Conservation (phyloP, 2,329 filamentous ascomycete genomes). For the Colletotrichum coccodes region DNA sequence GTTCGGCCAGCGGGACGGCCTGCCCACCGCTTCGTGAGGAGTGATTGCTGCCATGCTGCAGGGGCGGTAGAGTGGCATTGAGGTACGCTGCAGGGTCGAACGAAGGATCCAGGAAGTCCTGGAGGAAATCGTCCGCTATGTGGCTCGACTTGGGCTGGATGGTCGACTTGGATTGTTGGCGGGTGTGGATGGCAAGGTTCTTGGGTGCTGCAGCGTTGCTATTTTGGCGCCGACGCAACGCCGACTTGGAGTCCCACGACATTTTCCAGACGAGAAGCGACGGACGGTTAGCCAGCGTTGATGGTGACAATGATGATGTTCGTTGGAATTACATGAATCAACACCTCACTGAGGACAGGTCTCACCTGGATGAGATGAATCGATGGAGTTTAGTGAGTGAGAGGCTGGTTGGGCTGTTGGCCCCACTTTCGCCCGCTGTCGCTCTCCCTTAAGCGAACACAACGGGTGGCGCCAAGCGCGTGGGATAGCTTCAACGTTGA, state of each 20-base stretch:
- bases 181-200: constrained; percentile 51
- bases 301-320: too few relatives aligned
- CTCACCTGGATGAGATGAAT: constrained; percentile 1
- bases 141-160: constrained; percentile 67
- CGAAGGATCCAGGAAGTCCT: constrained; percentile 77
- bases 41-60: constrained; percentile 57
- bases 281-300: background rate
- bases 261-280: constrained; percentile 35
- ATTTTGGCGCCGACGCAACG: constrained; percentile 56
- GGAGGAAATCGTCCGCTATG: constrained; percentile 76
- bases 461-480: constrained; percentile 1
- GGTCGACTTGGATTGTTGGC: constrained; percentile 48
- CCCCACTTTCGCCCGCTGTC: constrained; percentile 19
- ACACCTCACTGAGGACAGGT: constrained; percentile 8
- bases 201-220: constrained; percentile 53
- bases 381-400: background rate
- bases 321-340: background rate
- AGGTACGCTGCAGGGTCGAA: constrained; percentile 91
- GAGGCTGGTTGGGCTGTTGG: constrained; percentile 10
- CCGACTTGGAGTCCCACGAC: constrained; percentile 52
- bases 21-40: constrained; percentile 38
- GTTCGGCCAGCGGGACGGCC: constrained; percentile 73
- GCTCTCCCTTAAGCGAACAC: constrained; percentile 21
- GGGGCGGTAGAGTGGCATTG: constrained; percentile 79
- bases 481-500: background rate